Evolutionary conservation across 805 yeast genomes (phyloP), one percentile per base, ranked within the genome.

Genomic region (Yamadazyma philogaea): DNA sequence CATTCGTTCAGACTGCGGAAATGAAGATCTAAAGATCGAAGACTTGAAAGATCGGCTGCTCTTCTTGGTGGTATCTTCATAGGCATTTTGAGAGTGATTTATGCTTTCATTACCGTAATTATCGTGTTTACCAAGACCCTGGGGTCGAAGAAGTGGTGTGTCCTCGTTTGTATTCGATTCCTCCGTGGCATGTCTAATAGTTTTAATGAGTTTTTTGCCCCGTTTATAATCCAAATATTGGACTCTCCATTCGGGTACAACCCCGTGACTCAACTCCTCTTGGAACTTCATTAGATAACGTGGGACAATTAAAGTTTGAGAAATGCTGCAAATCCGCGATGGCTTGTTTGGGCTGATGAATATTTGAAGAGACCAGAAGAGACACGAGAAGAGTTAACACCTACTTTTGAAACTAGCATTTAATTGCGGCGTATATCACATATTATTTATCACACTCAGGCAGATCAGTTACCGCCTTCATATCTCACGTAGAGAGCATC

Each of bases 181-280:
- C 22, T 51, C 53, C 8, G 47, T 50, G 4, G 22, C 37, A 26
- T 39, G 38, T n/a, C 47, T 47, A 12, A 70, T 54, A 41, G 63
- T 63, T 46, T 74, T 73, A 42, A 80, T 74, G 31, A 70, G 56
- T 56, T 76, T 74, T 55, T 80, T 80, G 32, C 85, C 84, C 8
- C 53, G 57, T 51, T 81, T 80, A 57, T 84, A 84, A 55, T 87
- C 84, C 26, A 90, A 71, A 56, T 90, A 90, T 55, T 82, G 81
- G 41, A 79, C 82, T 55, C 79, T 81, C 97, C 97, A 90, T 55
- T 85, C 95, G 4, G 96, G 96, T 43, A 85, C 84, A 28, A 80
- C 72, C 43, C 82, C 82, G 38, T 82, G 83, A 49, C 74, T 76
- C 44, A 83, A 66, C 18, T 84, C 78, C 48, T 79, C 83, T 10